Evolutionary conservation across 2,329 filamentous ascomycete species (phyloP).

Genomic region (Pseudogymnoascus sp.): DNA sequence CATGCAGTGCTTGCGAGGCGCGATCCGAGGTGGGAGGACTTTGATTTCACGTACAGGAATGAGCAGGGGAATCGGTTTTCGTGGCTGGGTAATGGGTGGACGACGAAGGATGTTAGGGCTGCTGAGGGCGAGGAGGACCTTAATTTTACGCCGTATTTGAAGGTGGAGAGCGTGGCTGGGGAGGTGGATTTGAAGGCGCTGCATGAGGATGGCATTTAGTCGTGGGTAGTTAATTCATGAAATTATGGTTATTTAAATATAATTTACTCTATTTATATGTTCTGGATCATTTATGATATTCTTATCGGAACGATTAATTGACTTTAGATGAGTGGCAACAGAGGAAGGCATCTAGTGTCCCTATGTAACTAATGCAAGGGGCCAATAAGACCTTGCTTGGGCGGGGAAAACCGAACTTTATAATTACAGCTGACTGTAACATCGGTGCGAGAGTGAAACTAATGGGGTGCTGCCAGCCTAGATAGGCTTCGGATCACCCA

Average conservation of each 20-base stretch:
- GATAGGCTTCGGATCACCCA: no score
- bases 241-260: not conserved
- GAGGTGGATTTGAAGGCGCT: conserved; percentile 50
- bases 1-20: conserved; percentile 48
- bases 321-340: no score
- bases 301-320: no score
- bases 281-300: not conserved
- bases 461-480: no score
- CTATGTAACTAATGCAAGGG: no score
- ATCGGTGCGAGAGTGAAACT: no score
- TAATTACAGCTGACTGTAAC: no score
- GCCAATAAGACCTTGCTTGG: no score
- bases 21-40: conserved; percentile 48
- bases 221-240: not conserved
- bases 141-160: conserved; percentile 50
- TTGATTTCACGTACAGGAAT: conserved; percentile 32
- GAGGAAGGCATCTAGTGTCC: no score
- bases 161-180: conserved; percentile 32
- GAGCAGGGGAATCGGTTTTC: conserved; percentile 34
- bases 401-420: no score
- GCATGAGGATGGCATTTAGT: conserved; percentile 54
- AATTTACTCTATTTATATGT: not conserved
- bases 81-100: conserved; percentile 57
- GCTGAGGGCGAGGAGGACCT: conserved; percentile 29
- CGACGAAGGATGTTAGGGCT: conserved; percentile 40